Conservation (phyloP, 2,329 filamentous ascomycete species). For the Trichophyton verrucosum region DNA sequence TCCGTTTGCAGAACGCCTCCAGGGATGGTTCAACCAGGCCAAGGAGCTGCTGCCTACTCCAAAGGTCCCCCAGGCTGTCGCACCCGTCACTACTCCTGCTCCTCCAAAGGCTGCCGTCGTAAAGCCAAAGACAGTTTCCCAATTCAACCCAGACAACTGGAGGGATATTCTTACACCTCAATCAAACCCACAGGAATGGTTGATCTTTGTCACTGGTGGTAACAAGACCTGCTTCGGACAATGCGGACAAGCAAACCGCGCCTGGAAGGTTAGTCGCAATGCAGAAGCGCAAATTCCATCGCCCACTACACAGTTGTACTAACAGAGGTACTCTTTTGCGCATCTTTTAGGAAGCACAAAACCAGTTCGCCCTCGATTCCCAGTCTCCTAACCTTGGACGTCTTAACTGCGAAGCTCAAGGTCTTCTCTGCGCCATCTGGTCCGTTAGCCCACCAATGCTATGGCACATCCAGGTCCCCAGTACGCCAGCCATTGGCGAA, state of each 20-base stretch:
- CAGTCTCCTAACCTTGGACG: conserved; percentile 45
- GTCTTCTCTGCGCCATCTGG: conserved; percentile 50
- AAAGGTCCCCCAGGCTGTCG: conserved; percentile 23
- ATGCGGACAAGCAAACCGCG: conserved; percentile 43
- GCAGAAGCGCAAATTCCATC: background rate
- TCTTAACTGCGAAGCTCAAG: conserved; percentile 48
- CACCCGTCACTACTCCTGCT: conserved; percentile 31
- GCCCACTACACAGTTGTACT: background rate
- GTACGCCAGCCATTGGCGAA: conserved; percentile 37
- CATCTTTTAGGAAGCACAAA: conserved; percentile 37
- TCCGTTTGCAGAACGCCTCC: conserved; percentile 36
- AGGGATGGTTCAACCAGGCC: conserved; percentile 40
- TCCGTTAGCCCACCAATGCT: conserved; percentile 44
- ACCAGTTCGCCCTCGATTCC: conserved; percentile 41
- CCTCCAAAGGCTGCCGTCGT: conserved; percentile 32
- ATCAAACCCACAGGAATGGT: conserved; percentile 39
- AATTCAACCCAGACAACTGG: conserved; percentile 47
- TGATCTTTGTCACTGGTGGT: conserved; percentile 50
- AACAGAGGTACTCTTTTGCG: background rate
- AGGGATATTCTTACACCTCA: conserved; percentile 38
- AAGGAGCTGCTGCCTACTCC: conserved; percentile 44
- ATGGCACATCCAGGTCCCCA: conserved; percentile 47
- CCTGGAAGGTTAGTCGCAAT: conserved; percentile 34
- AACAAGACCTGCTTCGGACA: conserved; percentile 53
- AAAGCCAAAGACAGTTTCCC: conserved; percentile 38